Base-by-base conservation (phyloP, 768 basidiomycete species). In the Agrocybe chaxingu region DNA sequence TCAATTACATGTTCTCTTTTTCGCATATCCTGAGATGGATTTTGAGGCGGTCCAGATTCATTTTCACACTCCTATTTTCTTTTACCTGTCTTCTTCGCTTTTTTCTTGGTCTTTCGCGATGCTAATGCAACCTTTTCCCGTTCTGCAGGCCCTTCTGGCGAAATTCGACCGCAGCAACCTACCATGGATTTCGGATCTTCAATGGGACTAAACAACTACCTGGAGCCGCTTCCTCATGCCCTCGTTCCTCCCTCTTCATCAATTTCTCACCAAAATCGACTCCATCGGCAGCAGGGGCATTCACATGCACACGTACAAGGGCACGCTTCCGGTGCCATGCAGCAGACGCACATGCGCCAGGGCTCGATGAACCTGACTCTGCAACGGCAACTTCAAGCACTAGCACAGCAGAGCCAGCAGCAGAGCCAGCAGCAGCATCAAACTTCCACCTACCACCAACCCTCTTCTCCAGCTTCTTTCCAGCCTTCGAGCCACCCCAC, bases 141-240 rank as follows among this genome's bases (percentile, higher is more conserved):
- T 8, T 29, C 34, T 33, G 41, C 45, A 87, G 85, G 79, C 9
- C 72, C 79, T 3, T 89, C 87, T 6, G 72, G 79, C 8, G 85
- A 89, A 67, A 74, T 89, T 46, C 78, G 84, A 42, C 77, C 86
- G 8, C 75, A 80, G 57, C 74, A 76, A 48, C 71, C 78, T 31
- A 66, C 75, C 5, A 69, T 70, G 52, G 84, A 83, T 53, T 89
- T 75, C 62, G 72, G 81, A 51, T 78, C 85, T 33, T 64, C 49
- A 52, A 62, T 57, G 55, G 49, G 48, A n/a, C 54, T 62, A 4
- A 55, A 55, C 10, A 53, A 62, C 32, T 63, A 61, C 42, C 62
- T 67, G 51, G 64, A 63, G 52, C 57, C 61, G 0, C 47, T 64
- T 8, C 64, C 66, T 3, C 58, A 57, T 29, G 55, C 64, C 6